These are phyloP conservation scores for Cryptosporidium baileyi DNA, from an alignment of 169 alveolate species.

Conservation along the genomic window DNA sequence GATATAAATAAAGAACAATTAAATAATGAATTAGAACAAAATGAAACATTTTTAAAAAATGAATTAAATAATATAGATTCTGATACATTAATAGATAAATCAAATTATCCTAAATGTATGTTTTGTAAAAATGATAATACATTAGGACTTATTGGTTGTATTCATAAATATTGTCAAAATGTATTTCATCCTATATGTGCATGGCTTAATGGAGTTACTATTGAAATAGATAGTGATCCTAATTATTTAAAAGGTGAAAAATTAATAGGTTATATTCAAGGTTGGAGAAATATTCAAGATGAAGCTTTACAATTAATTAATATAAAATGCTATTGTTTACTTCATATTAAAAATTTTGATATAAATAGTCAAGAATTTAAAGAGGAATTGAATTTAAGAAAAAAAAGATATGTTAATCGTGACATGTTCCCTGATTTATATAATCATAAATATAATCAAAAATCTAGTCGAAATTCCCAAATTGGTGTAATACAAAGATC, in stretches of 20 bases:
- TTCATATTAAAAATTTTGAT: background rate
- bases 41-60: background rate
- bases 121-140: slow-evolving; percentile 44
- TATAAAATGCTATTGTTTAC: background rate
- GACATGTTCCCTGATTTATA: slow-evolving; percentile 53
- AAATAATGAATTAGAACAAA: background rate
- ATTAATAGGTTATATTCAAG: slow-evolving; percentile 4
- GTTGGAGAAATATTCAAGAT: slow-evolving; percentile 20
- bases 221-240: slow-evolving; percentile 27
- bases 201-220: slow-evolving; percentile 27
- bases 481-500: slow-evolving; percentile 41
- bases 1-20: background rate
- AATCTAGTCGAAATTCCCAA: slow-evolving; percentile 22
- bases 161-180: background rate
- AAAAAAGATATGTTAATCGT: slow-evolving; percentile 29
- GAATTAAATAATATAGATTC: background rate
- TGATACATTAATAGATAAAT: background rate
- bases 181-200: slow-evolving; percentile 49
- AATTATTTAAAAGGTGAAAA: slow-evolving; percentile 12
- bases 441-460: slow-evolving; percentile 24
- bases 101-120: background rate
- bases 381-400: slow-evolving; percentile 26
- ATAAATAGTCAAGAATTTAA: background rate
- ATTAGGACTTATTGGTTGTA: slow-evolving; percentile 26
- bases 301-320: slow-evolving; percentile 2